phyloP scores from a whole-genome alignment of 805 yeast genomes.

The Blastobotrys robertii region DNA sequence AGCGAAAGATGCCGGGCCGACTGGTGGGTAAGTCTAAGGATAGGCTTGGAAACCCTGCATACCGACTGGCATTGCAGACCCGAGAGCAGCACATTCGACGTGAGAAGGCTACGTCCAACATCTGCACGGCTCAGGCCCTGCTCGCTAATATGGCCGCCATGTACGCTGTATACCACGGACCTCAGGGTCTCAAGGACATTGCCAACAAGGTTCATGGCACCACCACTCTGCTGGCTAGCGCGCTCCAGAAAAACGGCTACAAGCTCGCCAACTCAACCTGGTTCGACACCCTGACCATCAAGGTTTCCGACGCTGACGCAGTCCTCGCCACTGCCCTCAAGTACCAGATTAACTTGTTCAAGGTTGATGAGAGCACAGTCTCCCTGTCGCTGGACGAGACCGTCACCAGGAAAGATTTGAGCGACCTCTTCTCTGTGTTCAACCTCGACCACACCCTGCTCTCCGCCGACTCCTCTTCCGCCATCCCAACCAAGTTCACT shows the following conservation, averaged over 20 bases:
- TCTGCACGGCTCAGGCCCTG: constrained; percentile 96
- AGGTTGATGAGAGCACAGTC: constrained; percentile 49
- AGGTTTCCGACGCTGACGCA: constrained; percentile 43
- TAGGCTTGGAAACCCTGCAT: constrained; percentile 80
- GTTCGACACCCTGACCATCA: constrained; percentile 82
- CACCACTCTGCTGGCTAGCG: constrained; percentile 60
- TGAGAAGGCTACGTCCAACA: constrained; percentile 95
- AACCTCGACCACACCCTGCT: constrained; percentile 25
- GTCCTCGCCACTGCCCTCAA: constrained; percentile 50
- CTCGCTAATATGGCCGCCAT: constrained; percentile 92
- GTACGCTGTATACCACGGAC: constrained; percentile 96
- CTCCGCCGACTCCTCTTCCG: constrained; percentile 28
- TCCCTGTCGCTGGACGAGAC: constrained; percentile 91
- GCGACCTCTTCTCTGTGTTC: constrained; percentile 49
- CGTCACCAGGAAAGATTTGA: constrained; percentile 52
- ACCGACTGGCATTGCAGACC: constrained; percentile 89
- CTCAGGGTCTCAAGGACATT: constrained; percentile 69
- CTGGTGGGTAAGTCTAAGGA: constrained; percentile 90
- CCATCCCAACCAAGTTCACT: constrained; percentile 29
- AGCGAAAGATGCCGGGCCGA: constrained; percentile 94
- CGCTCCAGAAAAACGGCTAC: constrained; percentile 40
- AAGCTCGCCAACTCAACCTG: constrained; percentile 48
- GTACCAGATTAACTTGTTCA: constrained; percentile 68
- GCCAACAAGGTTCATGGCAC: constrained; percentile 67
- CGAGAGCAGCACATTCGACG: constrained; percentile 97